These are phyloP conservation scores for Diphasiastrum complanatum DNA, from an alignment of 83 land plant species.

Conservation along the genomic window DNA sequence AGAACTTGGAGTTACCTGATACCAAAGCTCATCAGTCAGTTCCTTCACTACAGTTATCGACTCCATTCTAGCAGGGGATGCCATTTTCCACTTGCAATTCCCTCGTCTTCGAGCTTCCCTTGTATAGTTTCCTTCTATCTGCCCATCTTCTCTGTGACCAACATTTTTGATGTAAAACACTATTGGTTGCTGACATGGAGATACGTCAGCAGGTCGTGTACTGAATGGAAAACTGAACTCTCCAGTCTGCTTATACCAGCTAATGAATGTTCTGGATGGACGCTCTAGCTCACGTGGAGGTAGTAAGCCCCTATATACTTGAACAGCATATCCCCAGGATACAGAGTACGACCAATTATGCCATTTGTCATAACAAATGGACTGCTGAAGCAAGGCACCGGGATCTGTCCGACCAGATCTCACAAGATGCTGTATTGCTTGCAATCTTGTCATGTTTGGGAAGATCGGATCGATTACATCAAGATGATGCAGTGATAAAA, in stretches of 20 bases:
- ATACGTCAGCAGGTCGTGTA: background rate
- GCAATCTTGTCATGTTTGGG: conserved; percentile 4
- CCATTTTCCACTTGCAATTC: too few species aligned
- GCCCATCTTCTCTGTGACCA: too few species aligned
- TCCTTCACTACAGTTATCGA: too few species aligned
- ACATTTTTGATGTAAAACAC: conserved; percentile 11
- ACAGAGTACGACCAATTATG: conserved; percentile 11
- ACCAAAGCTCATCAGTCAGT: too few species aligned
- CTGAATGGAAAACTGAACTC: conserved; percentile 10
- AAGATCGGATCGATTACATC: conserved; percentile 1
- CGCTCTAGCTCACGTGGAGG: conserved; percentile 12
- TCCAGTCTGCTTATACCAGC: conserved; percentile 11
- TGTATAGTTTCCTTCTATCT: too few species aligned
- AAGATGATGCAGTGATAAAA: conserved; percentile 1
- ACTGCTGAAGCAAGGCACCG: background rate
- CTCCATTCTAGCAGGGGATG: too few species aligned
- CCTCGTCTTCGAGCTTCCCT: too few species aligned
- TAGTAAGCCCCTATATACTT: conserved; percentile 2
- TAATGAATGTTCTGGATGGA: conserved; percentile 5
- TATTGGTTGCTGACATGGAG: conserved; percentile 6
- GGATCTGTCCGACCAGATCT: background rate
- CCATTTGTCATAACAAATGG: conserved; percentile 17
- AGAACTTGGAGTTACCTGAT: too few species aligned
- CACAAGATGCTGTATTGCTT: background rate
- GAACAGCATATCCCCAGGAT: conserved; percentile 16